Evolutionary conservation across 148 eudicot species (phyloP).

Genomic region (Chenopodium album): DNA sequence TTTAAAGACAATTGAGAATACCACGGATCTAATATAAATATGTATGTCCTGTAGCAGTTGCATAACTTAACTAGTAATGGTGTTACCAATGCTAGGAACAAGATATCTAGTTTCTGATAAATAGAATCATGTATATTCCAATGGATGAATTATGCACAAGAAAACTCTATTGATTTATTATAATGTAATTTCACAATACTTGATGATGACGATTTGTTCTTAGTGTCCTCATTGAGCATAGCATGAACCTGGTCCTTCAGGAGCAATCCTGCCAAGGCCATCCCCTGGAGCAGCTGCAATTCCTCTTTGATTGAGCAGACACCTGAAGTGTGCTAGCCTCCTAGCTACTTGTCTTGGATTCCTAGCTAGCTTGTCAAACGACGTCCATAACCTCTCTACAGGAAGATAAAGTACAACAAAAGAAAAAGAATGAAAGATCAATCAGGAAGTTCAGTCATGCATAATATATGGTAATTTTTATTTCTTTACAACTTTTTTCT

Average conservation of each 20-base stretch:
- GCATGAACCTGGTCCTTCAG: slow-evolving; percentile 69
- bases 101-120: neutral
- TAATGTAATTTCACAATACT: neutral
- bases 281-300: slow-evolving; percentile 78
- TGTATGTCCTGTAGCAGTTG: neutral
- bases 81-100: neutral
- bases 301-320: slow-evolving; percentile 84
- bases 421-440: neutral
- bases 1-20: neutral
- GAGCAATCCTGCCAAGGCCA: slow-evolving; percentile 58
- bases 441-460: neutral
- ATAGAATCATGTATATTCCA: neutral
- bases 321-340: slow-evolving; percentile 76
- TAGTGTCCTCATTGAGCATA: slow-evolving; percentile 37
- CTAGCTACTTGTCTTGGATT: slow-evolving; percentile 49
- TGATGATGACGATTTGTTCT: neutral
- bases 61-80: neutral
- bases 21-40: neutral
- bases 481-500: neutral
- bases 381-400: slow-evolving; percentile 88
- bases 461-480: neutral
- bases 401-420: neutral
- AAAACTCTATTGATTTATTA: neutral
- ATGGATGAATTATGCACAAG: slow-evolving; percentile 4
- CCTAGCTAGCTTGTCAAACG: slow-evolving; percentile 53